Evolutionary conservation across 345 rosid genomes (phyloP).

Genomic region (Mercurialis annua): DNA sequence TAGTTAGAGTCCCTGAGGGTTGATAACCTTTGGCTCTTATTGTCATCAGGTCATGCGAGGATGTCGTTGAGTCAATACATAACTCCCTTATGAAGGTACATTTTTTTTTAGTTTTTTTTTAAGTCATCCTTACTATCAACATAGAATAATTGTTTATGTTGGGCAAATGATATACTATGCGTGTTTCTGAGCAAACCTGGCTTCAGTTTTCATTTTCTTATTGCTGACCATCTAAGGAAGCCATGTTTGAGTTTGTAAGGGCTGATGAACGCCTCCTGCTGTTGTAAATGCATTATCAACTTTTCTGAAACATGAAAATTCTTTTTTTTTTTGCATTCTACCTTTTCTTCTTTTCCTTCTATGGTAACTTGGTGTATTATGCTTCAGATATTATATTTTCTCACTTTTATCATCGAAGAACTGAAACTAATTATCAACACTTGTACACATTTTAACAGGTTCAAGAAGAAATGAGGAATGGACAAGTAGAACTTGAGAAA

Average conservation of each 20-base stretch:
- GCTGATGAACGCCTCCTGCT: neutral
- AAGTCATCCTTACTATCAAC: neutral
- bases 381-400: slow-evolving; percentile 7
- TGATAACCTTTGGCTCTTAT: slow-evolving; percentile 16
- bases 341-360: neutral
- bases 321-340: neutral
- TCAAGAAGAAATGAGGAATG: slow-evolving; percentile 87
- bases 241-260: neutral
- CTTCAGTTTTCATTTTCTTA: neutral
- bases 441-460: slow-evolving; percentile 52
- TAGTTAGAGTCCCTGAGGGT: slow-evolving; percentile 10
- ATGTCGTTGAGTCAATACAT: slow-evolving; percentile 87
- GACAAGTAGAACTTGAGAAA: slow-evolving; percentile 84
- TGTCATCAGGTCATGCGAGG: slow-evolving; percentile 82
- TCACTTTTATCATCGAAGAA: neutral
- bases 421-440: slow-evolving; percentile 13
- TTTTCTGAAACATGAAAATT: neutral
- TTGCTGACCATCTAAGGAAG: neutral
- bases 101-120: no score
- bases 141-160: neutral
- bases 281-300: neutral
- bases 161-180: neutral
- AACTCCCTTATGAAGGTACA: slow-evolving; percentile 82
- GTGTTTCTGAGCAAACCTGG: neutral
- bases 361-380: neutral